phyloP scores from a whole-genome alignment of 83 land plant genomes.

The Thuja plicata region DNA sequence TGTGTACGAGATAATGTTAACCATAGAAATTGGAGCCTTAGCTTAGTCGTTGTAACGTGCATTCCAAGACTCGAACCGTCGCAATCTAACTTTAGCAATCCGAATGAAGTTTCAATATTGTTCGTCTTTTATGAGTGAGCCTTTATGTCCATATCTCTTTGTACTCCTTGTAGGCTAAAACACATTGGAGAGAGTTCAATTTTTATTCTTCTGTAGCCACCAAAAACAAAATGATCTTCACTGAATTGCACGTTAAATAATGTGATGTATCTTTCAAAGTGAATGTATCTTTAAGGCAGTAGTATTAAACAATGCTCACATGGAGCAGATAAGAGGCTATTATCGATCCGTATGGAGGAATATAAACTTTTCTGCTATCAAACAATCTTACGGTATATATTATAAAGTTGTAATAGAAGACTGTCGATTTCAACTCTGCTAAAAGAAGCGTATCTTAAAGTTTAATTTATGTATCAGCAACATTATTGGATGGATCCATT shows the following conservation, averaged over 20 bases:
- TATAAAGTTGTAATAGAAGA: neutral
- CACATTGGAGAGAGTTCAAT: neutral
- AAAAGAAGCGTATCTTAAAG: neutral
- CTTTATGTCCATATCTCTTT: neutral
- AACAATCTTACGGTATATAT: neutral
- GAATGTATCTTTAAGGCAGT: neutral
- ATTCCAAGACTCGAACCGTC: neutral
- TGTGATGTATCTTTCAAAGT: neutral
- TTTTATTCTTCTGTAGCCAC: neutral
- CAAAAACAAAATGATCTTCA: neutral
- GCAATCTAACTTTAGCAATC: neutral
- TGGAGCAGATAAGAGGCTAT: neutral
- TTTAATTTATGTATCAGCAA: neutral
- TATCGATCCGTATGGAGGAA: neutral
- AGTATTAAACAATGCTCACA: neutral
- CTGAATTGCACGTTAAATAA: neutral
- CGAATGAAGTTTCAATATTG: neutral
- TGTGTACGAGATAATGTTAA: neutral
- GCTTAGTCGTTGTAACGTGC: neutral
- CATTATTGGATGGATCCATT: neutral
- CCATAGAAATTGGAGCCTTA: neutral
- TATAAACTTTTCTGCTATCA: slow-evolving; percentile 7
- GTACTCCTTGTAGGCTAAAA: neutral
- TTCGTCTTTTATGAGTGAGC: neutral
- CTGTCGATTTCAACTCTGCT: neutral